These are phyloP conservation scores for Fusarium sublunatum DNA, from an alignment of 2,329 filamentous ascomycete species.

Conservation along the genomic window DNA sequence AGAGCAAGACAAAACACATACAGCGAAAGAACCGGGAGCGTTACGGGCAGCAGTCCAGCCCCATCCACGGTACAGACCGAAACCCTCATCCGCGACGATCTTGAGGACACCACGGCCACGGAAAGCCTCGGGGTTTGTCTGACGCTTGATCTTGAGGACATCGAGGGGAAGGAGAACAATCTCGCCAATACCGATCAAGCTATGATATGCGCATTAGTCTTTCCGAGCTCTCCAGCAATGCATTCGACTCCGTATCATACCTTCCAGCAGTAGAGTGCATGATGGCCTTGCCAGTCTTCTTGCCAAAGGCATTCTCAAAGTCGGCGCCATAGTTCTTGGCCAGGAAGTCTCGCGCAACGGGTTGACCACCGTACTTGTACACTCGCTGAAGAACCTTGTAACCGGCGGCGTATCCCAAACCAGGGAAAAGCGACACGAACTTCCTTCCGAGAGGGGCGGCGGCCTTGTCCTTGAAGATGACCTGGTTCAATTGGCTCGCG, in stretches of 20 bases:
- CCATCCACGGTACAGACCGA: slow-evolving; percentile 95
- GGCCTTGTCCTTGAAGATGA: slow-evolving; percentile 94
- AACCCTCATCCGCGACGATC: slow-evolving; percentile 93
- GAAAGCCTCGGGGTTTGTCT: slow-evolving; percentile 99
- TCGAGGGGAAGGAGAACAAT: slow-evolving; percentile 95
- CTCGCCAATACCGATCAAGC: slow-evolving; percentile 96
- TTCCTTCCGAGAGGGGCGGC: slow-evolving; percentile 75
- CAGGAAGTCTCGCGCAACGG: slow-evolving; percentile 91
- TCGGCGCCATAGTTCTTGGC: slow-evolving; percentile 79
- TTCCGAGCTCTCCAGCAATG: not conserved
- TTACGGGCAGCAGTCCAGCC: slow-evolving; percentile 98
- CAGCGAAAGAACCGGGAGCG: slow-evolving; percentile 94
- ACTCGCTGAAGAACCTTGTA: slow-evolving; percentile 98
- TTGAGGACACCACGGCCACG: slow-evolving; percentile 88
- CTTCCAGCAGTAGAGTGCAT: slow-evolving; percentile 97
- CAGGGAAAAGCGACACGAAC: slow-evolving; percentile 96
- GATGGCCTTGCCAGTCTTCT: slow-evolving; percentile 97
- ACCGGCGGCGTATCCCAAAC: slow-evolving; percentile 94
- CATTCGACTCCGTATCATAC: slow-evolving; percentile 55
- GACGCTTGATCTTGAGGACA: slow-evolving; percentile 98
- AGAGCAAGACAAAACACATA: slow-evolving; percentile 59
- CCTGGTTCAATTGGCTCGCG: slow-evolving; percentile 77
- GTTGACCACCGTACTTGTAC: slow-evolving; percentile 99
- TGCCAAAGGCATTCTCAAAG: slow-evolving; percentile 92
- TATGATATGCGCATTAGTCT: slow-evolving; percentile 52